Conservation (phyloP, 2,329 filamentous ascomycete genomes). For the Aspergillus quadrilineatus region DNA sequence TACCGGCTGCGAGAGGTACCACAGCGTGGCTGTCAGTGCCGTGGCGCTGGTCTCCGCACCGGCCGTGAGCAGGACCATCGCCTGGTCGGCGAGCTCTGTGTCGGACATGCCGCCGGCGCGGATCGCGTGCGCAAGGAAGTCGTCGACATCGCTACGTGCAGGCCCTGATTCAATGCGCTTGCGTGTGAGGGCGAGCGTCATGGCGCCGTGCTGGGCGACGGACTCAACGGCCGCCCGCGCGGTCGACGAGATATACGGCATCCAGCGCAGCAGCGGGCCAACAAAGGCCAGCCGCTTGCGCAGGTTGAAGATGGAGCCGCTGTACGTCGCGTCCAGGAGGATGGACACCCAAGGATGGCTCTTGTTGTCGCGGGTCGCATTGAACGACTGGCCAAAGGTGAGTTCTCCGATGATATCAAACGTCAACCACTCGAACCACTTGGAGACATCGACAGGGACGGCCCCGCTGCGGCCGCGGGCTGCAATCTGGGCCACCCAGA, state of each 20-base stretch:
- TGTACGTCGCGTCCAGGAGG: neutral
- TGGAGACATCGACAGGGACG: neutral
- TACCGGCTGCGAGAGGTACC: neutral
- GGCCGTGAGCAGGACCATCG: neutral
- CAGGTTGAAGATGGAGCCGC: slow-evolving; percentile 2
- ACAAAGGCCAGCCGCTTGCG: neutral
- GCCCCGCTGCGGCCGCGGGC: neutral
- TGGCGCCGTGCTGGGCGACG: neutral
- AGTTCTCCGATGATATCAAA: slow-evolving; percentile 12
- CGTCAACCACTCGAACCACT: slow-evolving; percentile 16
- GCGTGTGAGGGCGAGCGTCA: neutral
- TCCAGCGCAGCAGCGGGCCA: neutral
- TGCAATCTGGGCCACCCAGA: neutral
- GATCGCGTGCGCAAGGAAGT: neutral
- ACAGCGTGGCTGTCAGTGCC: neutral
- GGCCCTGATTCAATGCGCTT: neutral
- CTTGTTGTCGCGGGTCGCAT: neutral
- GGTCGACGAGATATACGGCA: neutral
- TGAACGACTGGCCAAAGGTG: slow-evolving; percentile 6
- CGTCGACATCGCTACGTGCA: neutral
- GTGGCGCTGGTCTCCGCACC: neutral
- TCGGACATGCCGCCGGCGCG: neutral
- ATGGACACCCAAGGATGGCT: slow-evolving; percentile 1
- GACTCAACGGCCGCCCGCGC: neutral
- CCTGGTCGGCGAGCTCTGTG: neutral